Percentiles rank a stretch among this genome's conserved stretches.
These are phyloP conservation scores for Rauvolfia tetraphylla DNA, from an alignment of 257 asterid species.

Conservation along the genomic window DNA sequence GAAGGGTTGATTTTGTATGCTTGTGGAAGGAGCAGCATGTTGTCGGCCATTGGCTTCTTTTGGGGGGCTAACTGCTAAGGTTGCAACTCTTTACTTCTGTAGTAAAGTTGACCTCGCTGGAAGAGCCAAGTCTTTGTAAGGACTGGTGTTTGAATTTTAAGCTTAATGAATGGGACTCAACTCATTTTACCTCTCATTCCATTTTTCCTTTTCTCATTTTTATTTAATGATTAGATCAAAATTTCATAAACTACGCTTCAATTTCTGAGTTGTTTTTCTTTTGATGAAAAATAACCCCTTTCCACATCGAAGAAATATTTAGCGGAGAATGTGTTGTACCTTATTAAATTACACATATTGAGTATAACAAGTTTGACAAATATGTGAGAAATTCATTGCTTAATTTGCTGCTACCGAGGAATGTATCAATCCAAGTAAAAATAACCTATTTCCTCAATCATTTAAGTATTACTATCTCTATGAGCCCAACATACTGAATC, in stretches of 20 bases:
- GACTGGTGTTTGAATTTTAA: slow-evolving; percentile 1
- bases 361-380: too few species aligned
- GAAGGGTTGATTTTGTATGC: slow-evolving; percentile 53
- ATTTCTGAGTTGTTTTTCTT: too few species aligned
- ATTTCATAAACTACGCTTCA: too few species aligned
- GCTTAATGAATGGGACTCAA: slow-evolving; percentile 10
- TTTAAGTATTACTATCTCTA: background rate
- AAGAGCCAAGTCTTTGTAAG: slow-evolving; percentile 22
- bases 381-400: too few species aligned
- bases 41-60: slow-evolving; percentile 58
- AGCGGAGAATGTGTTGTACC: too few species aligned
- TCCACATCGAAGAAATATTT: too few species aligned
- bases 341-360: too few species aligned
- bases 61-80: slow-evolving; percentile 2
- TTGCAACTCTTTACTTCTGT: background rate
- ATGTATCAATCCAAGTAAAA: slow-evolving; percentile 4
- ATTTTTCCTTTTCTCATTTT: background rate
- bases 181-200: background rate
- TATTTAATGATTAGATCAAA: too few species aligned
- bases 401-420: too few species aligned
- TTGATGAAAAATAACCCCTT: too few species aligned
- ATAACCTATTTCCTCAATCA: slow-evolving; percentile 5
- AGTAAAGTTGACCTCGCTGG: slow-evolving; percentile 39
- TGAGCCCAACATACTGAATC: slow-evolving; percentile 17
- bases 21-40: slow-evolving; percentile 38